Evolutionary conservation across 164 flowering plant species (phyloP), one percentile per base, ranked within the genome.

Genomic region (Macadamia tetraphylla): DNA sequence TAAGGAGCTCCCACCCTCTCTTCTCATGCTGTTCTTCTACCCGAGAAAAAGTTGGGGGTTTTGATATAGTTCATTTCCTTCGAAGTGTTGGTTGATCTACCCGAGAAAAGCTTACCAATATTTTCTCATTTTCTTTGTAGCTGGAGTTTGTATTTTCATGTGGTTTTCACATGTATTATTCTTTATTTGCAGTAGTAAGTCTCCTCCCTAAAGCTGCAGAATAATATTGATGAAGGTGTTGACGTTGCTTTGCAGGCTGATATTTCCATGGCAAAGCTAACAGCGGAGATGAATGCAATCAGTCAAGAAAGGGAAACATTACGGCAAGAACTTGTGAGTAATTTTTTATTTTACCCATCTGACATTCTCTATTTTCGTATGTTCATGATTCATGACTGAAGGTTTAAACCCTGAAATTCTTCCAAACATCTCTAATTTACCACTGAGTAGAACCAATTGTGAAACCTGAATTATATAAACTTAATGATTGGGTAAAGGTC

Each of bases 311-410:
- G 68, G 69, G 79, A 81, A 59, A 62, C 60, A 13, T 71, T 90
- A 35, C 79, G 79, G 67, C 80, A 78, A 70, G 86, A 89, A 76
- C 68, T 84, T 51, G 97, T 91, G 70, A 76, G 80, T 77, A 35
- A 65, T 23, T n/a, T 7, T 29, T 69, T 40, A 13, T 8, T 23
- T 51, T 14, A 3, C 13, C 13, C 17, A 3, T 51, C 5, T 51
- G 13, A 23, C 51, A 11, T 9, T 40, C 48, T 55, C 12, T 12
- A 13, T 53, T 31, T 30, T n/a, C 58, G 17, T 23, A 23, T 23
- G 23, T 23, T 23, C 23, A 23, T 23, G 23, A 49, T 17, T 42
- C 53, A 49, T 49, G 15, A 49, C 53, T 49, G 2, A 10, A 49
- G 53, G 11, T 49, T 10, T 4, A 49, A 49, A 10, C 11, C 53